Evolutionary conservation across 495 filamentous ascomycete genomes (phyloP), one percentile per base, ranked within the genome.

Genomic region (Hypoxylon fuscum): DNA sequence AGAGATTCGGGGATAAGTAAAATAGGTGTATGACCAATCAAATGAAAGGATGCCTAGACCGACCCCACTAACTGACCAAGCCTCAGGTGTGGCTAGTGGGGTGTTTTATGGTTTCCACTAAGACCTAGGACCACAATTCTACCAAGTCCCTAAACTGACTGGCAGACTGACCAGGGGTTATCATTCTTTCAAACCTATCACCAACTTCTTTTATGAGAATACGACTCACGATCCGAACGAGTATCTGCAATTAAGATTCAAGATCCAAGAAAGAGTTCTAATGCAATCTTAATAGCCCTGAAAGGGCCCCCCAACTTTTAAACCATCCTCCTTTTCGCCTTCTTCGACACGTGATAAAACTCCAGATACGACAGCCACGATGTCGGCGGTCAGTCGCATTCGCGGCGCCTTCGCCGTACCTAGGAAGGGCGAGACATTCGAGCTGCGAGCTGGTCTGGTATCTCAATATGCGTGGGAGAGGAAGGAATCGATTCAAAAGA

Each of bases 381-480:
- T 64, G 65, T 56, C 51, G 90, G 95, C 95, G 69, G 93, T 97
- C 74, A 97, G 95, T 77, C 88, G 94, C 76, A 94, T 99, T 69
- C 87, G 91, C 69, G 92, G 91, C 75, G 95, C 93, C 75, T 96
- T 99, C 75, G 87, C 90, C 76, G 79, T 75, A 69, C 95, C 95
- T 59, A 86, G 89, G 72, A 99, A 99, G 81, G 95, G 95, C 75
- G 95, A 99, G 80, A 98, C 96, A 4, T 97, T 96, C 72, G 95
- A 99, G 83, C 82, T 99, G 78, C 88, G 96, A 75, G 92, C 94
- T 62, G 95, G 95, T 53, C 82, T 99, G 71, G 96, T 98, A 78
- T 99, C 95, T 52, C 95, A 99, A 78, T 99, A 98, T 88, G 95
- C 96, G 55, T 97, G 96, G 76, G 95, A 99, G 83, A 86, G 94